Base-by-base conservation (phyloP, 2,329 filamentous ascomycete genomes). In the Coniochaeta sp. region DNA sequence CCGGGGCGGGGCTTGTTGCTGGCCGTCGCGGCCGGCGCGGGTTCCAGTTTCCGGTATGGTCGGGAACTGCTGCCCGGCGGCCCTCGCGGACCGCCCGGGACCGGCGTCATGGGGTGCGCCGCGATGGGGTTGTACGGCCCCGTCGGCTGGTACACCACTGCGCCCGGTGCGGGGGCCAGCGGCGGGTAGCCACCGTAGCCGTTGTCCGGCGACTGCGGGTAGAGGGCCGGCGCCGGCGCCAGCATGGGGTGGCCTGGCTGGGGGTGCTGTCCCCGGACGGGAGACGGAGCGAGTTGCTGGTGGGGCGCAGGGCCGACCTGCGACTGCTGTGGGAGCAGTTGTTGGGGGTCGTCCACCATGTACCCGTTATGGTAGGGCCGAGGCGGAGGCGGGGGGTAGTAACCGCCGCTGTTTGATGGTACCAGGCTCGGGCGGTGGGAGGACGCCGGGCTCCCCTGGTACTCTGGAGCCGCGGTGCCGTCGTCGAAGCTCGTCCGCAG, bases 11-110 rank as follows among this genome's bases (percentile, higher is more conserved):
- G 30, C 54, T 56, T 34, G 50, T 17, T 36, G 50, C 7, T 36
- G 78, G 75, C 59, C 24, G 81, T 75, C 7, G 81, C 78, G 26
- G 82, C 76, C 0, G 82, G 82, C 0, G 83, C 83, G 10, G 83
- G 83, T 62, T 84, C 82, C 42, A 86, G 79, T 69, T 83, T 84
- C 54, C 82, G 77, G 66, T 83, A 85, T 72, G 69, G 6, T 67
- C 65, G 26, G 71, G 68, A 9, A 70, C 66, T 26, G 70, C 69
- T 40, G 67, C 68, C 22, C 65, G 61, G 14, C 30, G 57, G 22
- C 50, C 50, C 47, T 55, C 55, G 55, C 3, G n/a, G n/a, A n/a
- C n/a, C n/a, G n/a, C 2, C 2, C 4, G 30, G 54, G 16, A 26
- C n/a, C 50, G 57, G 52, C 24, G 42, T 44, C 50, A 52, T 58